Evolutionary conservation across 257 asterid genomes (phyloP).

Genomic region (Fraxinus quadrangulata): DNA sequence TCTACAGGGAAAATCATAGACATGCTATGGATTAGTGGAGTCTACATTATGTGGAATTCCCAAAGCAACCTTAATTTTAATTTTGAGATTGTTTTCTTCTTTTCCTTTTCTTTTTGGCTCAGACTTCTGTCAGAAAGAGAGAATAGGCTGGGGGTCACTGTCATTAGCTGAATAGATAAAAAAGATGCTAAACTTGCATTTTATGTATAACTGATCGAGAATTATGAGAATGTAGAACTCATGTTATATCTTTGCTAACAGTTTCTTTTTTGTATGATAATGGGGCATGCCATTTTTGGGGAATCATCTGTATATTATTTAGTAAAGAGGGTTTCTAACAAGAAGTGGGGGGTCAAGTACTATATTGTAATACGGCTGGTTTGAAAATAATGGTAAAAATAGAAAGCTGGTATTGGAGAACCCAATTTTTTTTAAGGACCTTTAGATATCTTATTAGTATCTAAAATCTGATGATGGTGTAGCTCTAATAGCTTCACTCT

Average conservation of each 20-base stretch:
- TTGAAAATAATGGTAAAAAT: conserved; percentile 13
- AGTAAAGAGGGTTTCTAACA: not conserved
- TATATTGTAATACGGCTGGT: not conserved
- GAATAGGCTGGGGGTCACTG: not conserved
- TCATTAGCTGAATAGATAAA: conserved; percentile 3
- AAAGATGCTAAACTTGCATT: not conserved
- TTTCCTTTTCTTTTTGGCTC: conserved; percentile 8
- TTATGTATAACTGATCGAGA: not conserved
- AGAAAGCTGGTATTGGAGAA: not conserved
- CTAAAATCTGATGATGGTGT: not conserved
- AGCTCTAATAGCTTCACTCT: not conserved
- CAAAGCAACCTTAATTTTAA: not conserved
- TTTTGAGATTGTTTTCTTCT: not conserved
- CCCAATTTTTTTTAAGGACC: conserved; percentile 10
- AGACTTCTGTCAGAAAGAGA: not conserved
- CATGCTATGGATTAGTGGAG: not conserved
- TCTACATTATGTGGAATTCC: not conserved
- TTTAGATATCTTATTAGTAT: not conserved
- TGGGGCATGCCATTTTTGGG: conserved; percentile 1
- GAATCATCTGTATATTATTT: not conserved
- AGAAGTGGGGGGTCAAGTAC: not conserved
- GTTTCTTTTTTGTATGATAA: not conserved
- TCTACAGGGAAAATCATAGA: not conserved
- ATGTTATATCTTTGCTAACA: not conserved
- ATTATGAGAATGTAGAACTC: not conserved